Evolutionary conservation across 179 eudicot genomes (phyloP), one percentile per base, ranked within the genome.

Genomic region (Sideroxylon spinosum): DNA sequence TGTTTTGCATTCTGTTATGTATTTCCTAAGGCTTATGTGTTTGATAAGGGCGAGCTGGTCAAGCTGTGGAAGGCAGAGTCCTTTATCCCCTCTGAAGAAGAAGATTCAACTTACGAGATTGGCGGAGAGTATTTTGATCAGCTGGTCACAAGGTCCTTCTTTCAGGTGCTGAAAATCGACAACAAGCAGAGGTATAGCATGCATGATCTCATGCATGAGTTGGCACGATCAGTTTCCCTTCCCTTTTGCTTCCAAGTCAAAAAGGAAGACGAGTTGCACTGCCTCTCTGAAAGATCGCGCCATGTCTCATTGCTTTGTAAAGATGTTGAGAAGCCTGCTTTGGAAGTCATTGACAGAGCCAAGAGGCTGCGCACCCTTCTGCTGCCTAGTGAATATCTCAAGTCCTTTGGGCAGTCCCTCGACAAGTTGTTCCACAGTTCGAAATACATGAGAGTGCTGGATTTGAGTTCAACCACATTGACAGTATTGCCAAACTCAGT

Each of bases 181-280:
- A 44, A 74, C 32, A 68, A 44, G 60, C 63, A n/a, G 57, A 81
- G 79, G 16, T 83, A 62, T 68, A 80, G 23, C 77, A 80, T 83
- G 83, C 86, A 83, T 12, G 86, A 77, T 63, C 81, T 83, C 17
- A 68, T 68, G 37, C 83, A 83, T 70, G 86, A 83, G 37, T 69
- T 83, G 57, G 86, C 86, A 5, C 76, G 57, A 63, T 77, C 77
- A 48, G 77, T 80, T 68, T 74, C 86, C 1, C 68, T 72, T 44
- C 19, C n/a, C 49, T 8, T 3, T 48, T 82, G 76, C 65, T 77
- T 53, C 49, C 81, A 68, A 68, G 49, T 78, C 20, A 63, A 68
- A 37, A 37, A 37, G 56, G 81, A 74, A 22, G 62, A 44, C 28
- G 55, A 59, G 12, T 11, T 76, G 1, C 12, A 0, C 74, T 57